These are phyloP conservation scores for Penicillium flavigenum DNA, from an alignment of 495 filamentous ascomycete genomes.

Conservation along the genomic window DNA sequence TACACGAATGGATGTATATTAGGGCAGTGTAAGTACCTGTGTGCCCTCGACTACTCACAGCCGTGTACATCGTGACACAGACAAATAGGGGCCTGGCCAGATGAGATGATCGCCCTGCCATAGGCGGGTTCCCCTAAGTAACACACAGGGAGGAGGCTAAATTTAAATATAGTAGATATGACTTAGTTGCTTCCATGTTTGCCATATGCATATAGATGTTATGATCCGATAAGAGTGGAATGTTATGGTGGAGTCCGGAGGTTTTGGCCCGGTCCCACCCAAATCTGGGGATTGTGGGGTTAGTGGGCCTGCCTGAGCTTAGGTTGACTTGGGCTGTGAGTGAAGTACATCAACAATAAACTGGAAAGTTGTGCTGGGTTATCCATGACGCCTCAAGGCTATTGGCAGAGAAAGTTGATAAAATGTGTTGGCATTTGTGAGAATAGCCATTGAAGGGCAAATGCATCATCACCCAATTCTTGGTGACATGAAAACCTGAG, in stretches of 20 bases:
- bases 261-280: conserved; percentile 7
- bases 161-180: background rate
- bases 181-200: background rate
- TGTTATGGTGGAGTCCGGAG: conserved; percentile 1
- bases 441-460: background rate
- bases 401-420: background rate
- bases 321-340: background rate
- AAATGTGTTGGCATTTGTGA: background rate
- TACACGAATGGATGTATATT: background rate
- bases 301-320: conserved; percentile 7
- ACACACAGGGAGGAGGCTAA: background rate
- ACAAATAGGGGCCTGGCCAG: background rate
- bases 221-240: conserved; percentile 3
- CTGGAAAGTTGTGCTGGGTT: too few relatives aligned
- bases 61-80: conserved; percentile 6
- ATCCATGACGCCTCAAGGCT: too few relatives aligned
- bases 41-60: background rate
- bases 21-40: background rate
- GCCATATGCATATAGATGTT: background rate
- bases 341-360: background rate
- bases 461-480: background rate
- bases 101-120: background rate
- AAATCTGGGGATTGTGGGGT: conserved; percentile 17
- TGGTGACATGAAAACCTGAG: background rate
- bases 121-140: background rate